Percentiles rank a stretch among this genome's conserved stretches.
phyloP scores from a whole-genome alignment of 306 rosid species.

The Citrullus colocynthis region DNA sequence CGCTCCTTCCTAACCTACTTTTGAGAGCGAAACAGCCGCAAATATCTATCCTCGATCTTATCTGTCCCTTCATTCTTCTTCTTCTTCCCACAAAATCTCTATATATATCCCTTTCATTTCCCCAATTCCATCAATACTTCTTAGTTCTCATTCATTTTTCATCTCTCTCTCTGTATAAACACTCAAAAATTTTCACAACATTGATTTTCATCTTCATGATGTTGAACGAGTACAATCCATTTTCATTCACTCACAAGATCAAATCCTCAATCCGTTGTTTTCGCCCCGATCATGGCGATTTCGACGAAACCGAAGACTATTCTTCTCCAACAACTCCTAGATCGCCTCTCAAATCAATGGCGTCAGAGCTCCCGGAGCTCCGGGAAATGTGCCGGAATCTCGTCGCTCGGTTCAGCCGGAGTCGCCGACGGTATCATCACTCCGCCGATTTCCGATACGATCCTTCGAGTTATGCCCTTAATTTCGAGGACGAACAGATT shows the following conservation, averaged over 20 bases:
- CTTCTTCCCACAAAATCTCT: not conserved
- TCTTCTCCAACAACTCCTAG: not conserved
- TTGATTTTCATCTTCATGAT: not conserved
- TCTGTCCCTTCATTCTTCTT: constrained; percentile 8
- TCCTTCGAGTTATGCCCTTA: constrained; percentile 8
- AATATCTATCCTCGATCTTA: not conserved
- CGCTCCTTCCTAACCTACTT: not conserved
- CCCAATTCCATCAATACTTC: not conserved
- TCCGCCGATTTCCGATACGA: not conserved
- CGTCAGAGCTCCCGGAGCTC: not conserved
- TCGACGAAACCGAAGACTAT: not conserved
- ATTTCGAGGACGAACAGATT: constrained; percentile 5
- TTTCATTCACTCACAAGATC: not conserved
- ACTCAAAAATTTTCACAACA: not conserved
- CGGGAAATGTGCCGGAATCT: constrained; percentile 1
- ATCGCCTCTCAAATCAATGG: not conserved
- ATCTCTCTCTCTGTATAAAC: not conserved
- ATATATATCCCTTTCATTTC: not conserved
- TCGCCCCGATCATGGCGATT: not conserved
- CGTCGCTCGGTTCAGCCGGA: not conserved
- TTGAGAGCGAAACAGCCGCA: not conserved
- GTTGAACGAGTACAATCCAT: constrained; percentile 8
- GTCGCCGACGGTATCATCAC: not conserved
- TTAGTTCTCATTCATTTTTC: not conserved
- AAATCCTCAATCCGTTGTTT: constrained; percentile 7